Percentiles rank a stretch among this genome's conserved stretches.
phyloP scores from a whole-genome alignment of 306 rosid species.

The apple (Malus domestica) region DNA sequence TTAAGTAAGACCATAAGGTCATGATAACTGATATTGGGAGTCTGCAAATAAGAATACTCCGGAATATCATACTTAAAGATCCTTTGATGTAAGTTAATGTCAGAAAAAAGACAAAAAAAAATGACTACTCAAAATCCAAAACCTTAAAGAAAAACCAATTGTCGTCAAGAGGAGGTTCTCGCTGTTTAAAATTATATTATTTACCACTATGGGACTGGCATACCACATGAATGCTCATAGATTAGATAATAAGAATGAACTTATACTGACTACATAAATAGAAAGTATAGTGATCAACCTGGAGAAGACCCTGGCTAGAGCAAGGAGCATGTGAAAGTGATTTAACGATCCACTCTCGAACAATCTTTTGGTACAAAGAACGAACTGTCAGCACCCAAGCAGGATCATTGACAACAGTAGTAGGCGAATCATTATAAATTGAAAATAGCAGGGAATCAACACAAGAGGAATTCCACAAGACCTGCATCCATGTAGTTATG shows the following conservation, averaged over 20 bases:
- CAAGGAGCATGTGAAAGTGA: slow-evolving; percentile 93
- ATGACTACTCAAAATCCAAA: background rate
- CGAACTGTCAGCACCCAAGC: slow-evolving; percentile 82
- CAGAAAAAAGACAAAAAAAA: background rate
- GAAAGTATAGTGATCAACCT: slow-evolving; percentile 49
- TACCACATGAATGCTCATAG: background rate
- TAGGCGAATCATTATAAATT: slow-evolving; percentile 64
- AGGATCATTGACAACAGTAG: slow-evolving; percentile 80
- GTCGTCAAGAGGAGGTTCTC: background rate
- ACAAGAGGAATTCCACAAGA: slow-evolving; percentile 87
- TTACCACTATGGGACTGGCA: background rate
- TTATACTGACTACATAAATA: slow-evolving; percentile 12
- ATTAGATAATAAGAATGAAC: background rate
- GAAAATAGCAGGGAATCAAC: slow-evolving; percentile 82
- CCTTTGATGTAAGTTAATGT: background rate
- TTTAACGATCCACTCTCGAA: slow-evolving; percentile 91
- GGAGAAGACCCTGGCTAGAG: slow-evolving; percentile 98
- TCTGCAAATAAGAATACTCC: background rate
- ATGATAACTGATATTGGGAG: background rate
- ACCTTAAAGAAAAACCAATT: background rate
- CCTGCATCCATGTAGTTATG: slow-evolving; percentile 47
- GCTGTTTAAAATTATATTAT: background rate
- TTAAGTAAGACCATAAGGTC: background rate
- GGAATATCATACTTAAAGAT: background rate
- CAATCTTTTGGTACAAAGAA: slow-evolving; percentile 77